Evolutionary conservation across 1,284 basidiomycete genomes (phyloP).

Genomic region (Neolentinus lepideus): DNA sequence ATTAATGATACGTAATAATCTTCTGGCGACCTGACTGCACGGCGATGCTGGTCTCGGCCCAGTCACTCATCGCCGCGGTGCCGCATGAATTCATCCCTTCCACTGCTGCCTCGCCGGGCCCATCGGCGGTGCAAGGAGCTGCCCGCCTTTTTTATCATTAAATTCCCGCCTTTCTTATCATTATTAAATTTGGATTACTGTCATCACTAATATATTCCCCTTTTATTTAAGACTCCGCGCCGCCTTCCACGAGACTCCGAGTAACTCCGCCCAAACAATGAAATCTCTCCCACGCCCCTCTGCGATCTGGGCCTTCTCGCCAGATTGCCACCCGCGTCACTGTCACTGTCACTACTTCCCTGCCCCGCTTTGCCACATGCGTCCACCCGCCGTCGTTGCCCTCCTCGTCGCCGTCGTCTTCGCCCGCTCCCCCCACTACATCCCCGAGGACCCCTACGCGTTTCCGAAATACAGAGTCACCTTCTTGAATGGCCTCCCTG

Average conservation of each 20-base stretch:
- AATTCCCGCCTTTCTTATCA: background rate
- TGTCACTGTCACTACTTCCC: slow-evolving; percentile 3
- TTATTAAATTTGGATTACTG: background rate
- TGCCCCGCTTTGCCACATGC: slow-evolving; percentile 4
- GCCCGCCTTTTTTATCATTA: background rate
- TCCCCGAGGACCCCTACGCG: slow-evolving; percentile 75
- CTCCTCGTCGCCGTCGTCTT: slow-evolving; percentile 14
- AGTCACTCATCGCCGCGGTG: background rate
- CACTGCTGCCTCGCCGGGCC: background rate
- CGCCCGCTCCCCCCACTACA: slow-evolving; percentile 52
- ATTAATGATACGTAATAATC: background rate
- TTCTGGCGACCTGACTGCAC: background rate
- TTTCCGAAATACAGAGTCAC: slow-evolving; percentile 81
- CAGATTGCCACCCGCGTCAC: slow-evolving; percentile 15
- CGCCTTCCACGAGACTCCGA: background rate
- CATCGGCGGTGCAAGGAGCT: slow-evolving; percentile 4
- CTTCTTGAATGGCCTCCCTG: slow-evolving; percentile 77
- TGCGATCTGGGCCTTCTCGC: slow-evolving; percentile 5
- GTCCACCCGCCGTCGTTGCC: slow-evolving; percentile 4
- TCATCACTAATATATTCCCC: too few species aligned
- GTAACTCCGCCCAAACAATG: background rate
- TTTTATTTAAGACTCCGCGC: background rate
- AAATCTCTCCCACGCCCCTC: background rate
- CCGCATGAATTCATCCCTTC: background rate
- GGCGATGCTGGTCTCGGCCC: background rate